Evolutionary conservation across 2,329 filamentous ascomycete genomes (phyloP).

Genomic region (Aphanoascus verrucosus): DNA sequence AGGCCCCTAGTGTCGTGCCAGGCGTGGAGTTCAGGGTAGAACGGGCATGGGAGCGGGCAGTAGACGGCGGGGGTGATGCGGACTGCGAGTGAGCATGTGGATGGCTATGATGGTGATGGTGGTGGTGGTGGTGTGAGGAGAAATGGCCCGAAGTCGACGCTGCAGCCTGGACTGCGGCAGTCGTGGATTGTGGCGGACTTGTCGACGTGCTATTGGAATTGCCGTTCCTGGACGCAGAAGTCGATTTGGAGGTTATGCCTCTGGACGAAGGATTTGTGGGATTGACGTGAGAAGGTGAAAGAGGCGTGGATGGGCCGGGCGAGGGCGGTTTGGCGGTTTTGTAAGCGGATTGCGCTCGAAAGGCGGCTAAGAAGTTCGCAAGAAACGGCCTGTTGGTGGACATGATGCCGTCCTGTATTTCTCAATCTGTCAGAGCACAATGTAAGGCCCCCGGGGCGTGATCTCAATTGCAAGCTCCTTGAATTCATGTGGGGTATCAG

Average conservation of each 20-base stretch:
- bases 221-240: slow-evolving; percentile 19
- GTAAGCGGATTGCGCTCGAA: slow-evolving; percentile 52
- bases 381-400: slow-evolving; percentile 57
- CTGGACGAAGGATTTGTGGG: slow-evolving; percentile 30
- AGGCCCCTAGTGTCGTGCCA: slow-evolving; percentile 10
- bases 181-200: slow-evolving; percentile 26
- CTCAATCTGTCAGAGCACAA: not conserved
- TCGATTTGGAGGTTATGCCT: slow-evolving; percentile 40
- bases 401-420: slow-evolving; percentile 34
- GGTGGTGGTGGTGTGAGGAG: slow-evolving; percentile 26
- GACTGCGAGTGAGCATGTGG: slow-evolving; percentile 17
- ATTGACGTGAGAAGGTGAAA: slow-evolving; percentile 26
- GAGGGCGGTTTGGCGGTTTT: slow-evolving; percentile 42
- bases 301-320: slow-evolving; percentile 20
- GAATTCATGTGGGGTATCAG: slow-evolving; percentile 1
- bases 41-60: slow-evolving; percentile 14
- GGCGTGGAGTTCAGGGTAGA: slow-evolving; percentile 14
- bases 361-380: slow-evolving; percentile 56
- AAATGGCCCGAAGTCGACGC: slow-evolving; percentile 19
- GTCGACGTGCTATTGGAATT: slow-evolving; percentile 10
- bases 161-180: slow-evolving; percentile 16
- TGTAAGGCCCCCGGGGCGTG: not conserved
- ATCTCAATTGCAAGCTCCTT: not conserved
- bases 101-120: slow-evolving; percentile 19
- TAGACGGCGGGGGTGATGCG: slow-evolving; percentile 25